A percentile compares a stretch with the other conserved stretches of the same genome.
Evolutionary conservation across 305 asterid species (phyloP).

Genomic region (Nicotiana rustica): DNA sequence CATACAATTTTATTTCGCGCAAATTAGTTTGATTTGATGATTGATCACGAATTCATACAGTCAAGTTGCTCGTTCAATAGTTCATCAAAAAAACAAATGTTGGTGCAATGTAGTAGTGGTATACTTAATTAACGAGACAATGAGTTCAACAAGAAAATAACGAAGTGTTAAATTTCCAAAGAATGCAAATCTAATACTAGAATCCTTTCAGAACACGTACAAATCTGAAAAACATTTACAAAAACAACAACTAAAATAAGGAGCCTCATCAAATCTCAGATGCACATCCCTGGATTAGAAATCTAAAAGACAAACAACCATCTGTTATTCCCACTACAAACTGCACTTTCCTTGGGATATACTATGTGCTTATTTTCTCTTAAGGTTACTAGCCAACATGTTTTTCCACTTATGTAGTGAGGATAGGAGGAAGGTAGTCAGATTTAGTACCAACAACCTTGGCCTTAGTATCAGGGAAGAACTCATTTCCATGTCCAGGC

Average conservation of each 20-base stretch:
- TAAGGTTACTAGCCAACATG: conserved; percentile 12
- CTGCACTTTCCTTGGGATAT: conserved; percentile 27
- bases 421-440: conserved; percentile 88
- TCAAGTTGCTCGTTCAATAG: background rate
- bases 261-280: conserved; percentile 6
- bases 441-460: conserved; percentile 74
- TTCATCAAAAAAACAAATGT: background rate
- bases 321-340: conserved; percentile 19
- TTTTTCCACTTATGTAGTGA: conserved; percentile 59
- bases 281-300: background rate
- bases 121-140: background rate
- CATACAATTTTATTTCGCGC: background rate
- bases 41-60: background rate
- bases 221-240: background rate
- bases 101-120: background rate
- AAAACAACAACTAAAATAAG: background rate
- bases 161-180: background rate
- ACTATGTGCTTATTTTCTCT: background rate
- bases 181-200: background rate
- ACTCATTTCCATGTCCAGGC: conserved; percentile 80
- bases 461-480: conserved; percentile 91
- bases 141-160: background rate
- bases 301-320: background rate
- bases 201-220: background rate
- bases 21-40: background rate